Evolutionary conservation across 768 basidiomycete genomes (phyloP).

Genomic region (Hebeloma cylindrosporum): DNA sequence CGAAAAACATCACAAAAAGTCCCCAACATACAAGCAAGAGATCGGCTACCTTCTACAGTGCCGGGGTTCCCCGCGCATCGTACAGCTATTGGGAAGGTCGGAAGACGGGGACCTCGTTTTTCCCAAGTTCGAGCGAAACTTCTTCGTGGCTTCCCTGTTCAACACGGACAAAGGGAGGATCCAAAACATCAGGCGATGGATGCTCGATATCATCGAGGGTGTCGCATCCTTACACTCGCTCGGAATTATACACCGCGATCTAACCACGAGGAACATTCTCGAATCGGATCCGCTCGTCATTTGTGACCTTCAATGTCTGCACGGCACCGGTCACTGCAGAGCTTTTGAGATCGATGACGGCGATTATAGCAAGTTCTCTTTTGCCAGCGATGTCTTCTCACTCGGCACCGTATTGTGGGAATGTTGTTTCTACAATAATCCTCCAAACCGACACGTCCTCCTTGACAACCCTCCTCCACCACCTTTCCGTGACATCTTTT

Average conservation of each 20-base stretch:
- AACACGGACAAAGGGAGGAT: constrained; percentile 5
- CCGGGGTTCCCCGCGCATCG: constrained; percentile 1
- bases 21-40: constrained; percentile 8
- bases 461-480: constrained; percentile 7
- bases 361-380: constrained; percentile 4
- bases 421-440: constrained; percentile 6
- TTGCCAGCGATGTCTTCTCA: constrained; percentile 1
- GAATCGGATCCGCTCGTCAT: constrained; percentile 4
- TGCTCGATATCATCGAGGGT: constrained; percentile 11
- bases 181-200: constrained; percentile 5
- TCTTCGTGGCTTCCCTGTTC: too few species aligned
- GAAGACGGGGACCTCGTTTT: too few species aligned
- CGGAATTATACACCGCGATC: constrained; percentile 8
- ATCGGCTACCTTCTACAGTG: constrained; percentile 8
- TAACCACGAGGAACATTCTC: constrained; percentile 4
- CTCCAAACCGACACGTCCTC: constrained; percentile 5
- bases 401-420: not conserved
- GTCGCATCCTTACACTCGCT: constrained; percentile 8
- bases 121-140: too few species aligned
- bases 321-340: constrained; percentile 1
- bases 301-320: constrained; percentile 5
- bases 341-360: constrained; percentile 3
- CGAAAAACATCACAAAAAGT: constrained; percentile 6
- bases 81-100: constrained; percentile 5
- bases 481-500: constrained; percentile 5